These are phyloP conservation scores for Phytopythium oedochilum DNA, from an alignment of 352 stramenopile genomes.

Conservation along the genomic window DNA sequence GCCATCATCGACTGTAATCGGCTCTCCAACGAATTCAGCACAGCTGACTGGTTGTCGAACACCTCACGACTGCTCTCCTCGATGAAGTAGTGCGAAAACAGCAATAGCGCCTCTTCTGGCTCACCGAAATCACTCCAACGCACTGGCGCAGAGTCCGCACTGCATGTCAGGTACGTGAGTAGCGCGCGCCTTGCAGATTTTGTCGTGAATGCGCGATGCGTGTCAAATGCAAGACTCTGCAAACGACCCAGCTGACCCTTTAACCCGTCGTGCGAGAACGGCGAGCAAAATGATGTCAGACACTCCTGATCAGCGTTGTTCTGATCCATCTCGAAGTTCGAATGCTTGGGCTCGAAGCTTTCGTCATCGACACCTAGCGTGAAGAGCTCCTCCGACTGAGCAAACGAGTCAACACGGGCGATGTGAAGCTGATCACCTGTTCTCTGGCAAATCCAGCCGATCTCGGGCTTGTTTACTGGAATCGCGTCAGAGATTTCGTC, in stretches of 20 bases:
- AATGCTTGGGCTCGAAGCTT: conserved; percentile 22
- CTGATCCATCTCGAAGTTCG: conserved; percentile 51
- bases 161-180: conserved; percentile 25
- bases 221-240: conserved; percentile 61
- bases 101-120: conserved; percentile 30
- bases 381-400: conserved; percentile 49
- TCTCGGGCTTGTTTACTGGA: conserved; percentile 1
- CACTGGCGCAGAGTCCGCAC: conserved; percentile 6
- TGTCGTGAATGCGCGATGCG: conserved; percentile 48
- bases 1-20: conserved; percentile 17
- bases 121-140: conserved; percentile 29
- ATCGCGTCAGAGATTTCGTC: not conserved
- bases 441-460: conserved; percentile 42
- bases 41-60: conserved; percentile 16
- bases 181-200: conserved; percentile 50
- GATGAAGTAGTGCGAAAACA: conserved; percentile 40
- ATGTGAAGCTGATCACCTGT: conserved; percentile 34
- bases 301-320: conserved; percentile 51
- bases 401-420: conserved; percentile 5
- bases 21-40: conserved; percentile 19
- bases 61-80: conserved; percentile 10
- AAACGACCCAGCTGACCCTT: conserved; percentile 56
- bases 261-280: conserved; percentile 57
- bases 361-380: conserved; percentile 57
- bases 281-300: conserved; percentile 52